Conservation (phyloP, 192 early-diverging fungal genomes). For the Backusella sp. region DNA sequence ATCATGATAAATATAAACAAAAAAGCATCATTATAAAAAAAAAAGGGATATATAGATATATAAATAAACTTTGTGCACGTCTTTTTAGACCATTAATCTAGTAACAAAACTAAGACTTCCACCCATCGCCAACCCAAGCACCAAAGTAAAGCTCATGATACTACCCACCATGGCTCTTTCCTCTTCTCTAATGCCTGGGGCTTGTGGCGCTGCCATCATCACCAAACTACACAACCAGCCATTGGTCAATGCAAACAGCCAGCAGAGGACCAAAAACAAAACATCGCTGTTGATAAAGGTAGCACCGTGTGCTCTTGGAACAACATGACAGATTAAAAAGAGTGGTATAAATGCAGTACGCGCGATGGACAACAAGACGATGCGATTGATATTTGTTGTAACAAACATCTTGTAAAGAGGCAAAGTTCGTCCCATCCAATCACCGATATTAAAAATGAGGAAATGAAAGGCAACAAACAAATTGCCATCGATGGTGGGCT, state of each 20-base stretch:
- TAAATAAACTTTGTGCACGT: not conserved
- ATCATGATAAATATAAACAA: constrained; percentile 7
- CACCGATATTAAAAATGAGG: constrained; percentile 68
- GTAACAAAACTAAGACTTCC: constrained; percentile 55
- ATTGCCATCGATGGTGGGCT: constrained; percentile 36
- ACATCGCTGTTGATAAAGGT: constrained; percentile 45
- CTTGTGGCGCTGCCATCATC: constrained; percentile 60
- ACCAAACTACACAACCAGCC: constrained; percentile 63
- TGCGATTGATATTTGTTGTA: constrained; percentile 43
- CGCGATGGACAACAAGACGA: constrained; percentile 43
- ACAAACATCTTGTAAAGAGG: constrained; percentile 48
- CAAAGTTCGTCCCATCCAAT: constrained; percentile 66
- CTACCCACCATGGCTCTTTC: constrained; percentile 54
- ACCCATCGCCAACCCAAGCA: constrained; percentile 65
- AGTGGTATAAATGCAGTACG: constrained; percentile 63
- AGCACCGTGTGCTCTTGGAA: not conserved
- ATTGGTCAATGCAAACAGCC: constrained; percentile 62
- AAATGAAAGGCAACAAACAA: constrained; percentile 74
- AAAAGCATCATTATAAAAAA: not conserved
- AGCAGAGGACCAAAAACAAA: constrained; percentile 50
- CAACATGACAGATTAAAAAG: constrained; percentile 45
- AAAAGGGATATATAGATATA: constrained; percentile 1
- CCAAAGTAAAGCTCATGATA: constrained; percentile 64
- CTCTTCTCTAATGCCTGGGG: constrained; percentile 15
- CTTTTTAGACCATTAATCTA: constrained; percentile 29